Conservation (phyloP, 2,329 filamentous ascomycete genomes). For the Aulographum hederae region DNA sequence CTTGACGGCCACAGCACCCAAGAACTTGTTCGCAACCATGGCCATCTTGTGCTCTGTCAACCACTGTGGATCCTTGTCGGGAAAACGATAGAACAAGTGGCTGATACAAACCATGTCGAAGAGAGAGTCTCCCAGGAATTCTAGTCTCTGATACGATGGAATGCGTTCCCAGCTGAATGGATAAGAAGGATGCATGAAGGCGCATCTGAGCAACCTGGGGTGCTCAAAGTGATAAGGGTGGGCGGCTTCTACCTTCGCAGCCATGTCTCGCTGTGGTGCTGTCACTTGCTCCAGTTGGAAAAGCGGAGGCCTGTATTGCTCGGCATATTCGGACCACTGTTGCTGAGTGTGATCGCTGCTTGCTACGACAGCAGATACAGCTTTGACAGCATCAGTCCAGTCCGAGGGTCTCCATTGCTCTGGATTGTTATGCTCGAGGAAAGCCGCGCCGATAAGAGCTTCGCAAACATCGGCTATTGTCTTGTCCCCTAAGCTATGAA, state of each 20-base stretch:
- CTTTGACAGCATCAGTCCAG: constrained; percentile 42
- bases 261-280: constrained; percentile 51
- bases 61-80: constrained; percentile 79
- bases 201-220: constrained; percentile 60
- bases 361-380: constrained; percentile 52
- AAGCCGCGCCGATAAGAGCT: constrained; percentile 75
- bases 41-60: constrained; percentile 97
- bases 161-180: constrained; percentile 57
- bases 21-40: constrained; percentile 95
- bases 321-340: constrained; percentile 55
- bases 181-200: constrained; percentile 77
- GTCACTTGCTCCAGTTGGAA: constrained; percentile 50
- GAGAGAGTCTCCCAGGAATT: constrained; percentile 80
- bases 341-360: constrained; percentile 51
- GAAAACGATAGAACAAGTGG: constrained; percentile 60
- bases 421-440: constrained; percentile 33
- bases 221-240: constrained; percentile 52
- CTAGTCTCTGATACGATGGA: constrained; percentile 76
- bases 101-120: constrained; percentile 76
- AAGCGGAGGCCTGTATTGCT: constrained; percentile 42
- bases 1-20: constrained; percentile 62
- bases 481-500: constrained; percentile 66
- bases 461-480: constrained; percentile 89
- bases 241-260: constrained; percentile 40
- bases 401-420: constrained; percentile 23